Evolutionary conservation across 371 early-diverging fungal genomes (phyloP), one percentile per base, ranked within the genome.

Genomic region (Mortierella sp.): DNA sequence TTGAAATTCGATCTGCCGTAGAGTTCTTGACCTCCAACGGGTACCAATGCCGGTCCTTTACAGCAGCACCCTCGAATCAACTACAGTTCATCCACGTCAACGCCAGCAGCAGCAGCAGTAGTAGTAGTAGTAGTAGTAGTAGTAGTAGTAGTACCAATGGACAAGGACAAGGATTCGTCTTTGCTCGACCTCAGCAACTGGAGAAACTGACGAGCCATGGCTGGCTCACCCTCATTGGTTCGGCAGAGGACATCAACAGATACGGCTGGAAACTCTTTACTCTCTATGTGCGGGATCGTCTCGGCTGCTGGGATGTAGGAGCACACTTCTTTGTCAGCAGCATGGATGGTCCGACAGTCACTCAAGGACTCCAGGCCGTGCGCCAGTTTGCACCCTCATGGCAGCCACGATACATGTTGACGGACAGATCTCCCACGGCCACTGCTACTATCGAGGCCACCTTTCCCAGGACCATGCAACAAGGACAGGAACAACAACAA

Each of bases 261-360:
- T 45, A 74, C 48, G 39, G 47, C 31, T 74, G 45, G 61, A 45
- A 26, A 37, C 75, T 75, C 13, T 78, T 68, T 41, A 78, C 48
- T 7, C 55, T 78, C 29, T 78, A 68, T 50, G 43, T 78, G 16
- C 63, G 39, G 22, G 74, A 78, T 64, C 2, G 53, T 47, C 61
- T 58, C 48, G 52, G 53, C 43, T 78, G 64, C 50, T 78, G 48
- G 74, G 39, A 73, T 41, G n/a, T 43, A n/a, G 74, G 74, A 41
- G 58, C 68, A 37, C 79, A 78, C 29, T 77, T 77, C 55, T 68
- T 77, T 50, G 68, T 77, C n/a, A 77, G 63, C 13, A 43, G 31
- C 45, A 39, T 41, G 24, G 34, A 67, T 65, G 10, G 37, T n/a
- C 7, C 48, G 9, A 68, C 68, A 24, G 39, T 76, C 19, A 31